phyloP scores from a whole-genome alignment of 2,329 filamentous ascomycete species.

The Ceratocystiopsis sp. region DNA sequence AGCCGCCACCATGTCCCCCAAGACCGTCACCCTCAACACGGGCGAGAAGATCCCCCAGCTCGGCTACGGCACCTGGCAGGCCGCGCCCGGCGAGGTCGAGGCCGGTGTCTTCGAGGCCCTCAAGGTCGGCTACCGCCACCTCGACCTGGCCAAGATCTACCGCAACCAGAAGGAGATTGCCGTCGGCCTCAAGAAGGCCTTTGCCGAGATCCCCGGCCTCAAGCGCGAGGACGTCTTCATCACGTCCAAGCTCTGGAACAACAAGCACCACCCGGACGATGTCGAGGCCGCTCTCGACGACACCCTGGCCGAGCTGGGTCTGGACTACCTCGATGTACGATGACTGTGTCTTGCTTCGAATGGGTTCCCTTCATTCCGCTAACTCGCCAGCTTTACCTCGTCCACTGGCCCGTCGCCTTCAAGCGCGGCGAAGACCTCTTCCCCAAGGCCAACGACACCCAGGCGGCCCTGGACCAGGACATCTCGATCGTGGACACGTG shows the following conservation, averaged over 20 bases:
- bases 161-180: constrained; percentile 46
- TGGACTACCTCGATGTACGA: constrained; percentile 24
- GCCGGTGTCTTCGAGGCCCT: constrained; percentile 46
- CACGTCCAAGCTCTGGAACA: constrained; percentile 51
- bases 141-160: constrained; percentile 23
- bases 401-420: not conserved
- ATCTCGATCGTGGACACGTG: not conserved
- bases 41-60: constrained; percentile 34
- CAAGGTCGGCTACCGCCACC: constrained; percentile 45
- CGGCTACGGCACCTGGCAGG: constrained; percentile 25
- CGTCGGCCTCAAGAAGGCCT: constrained; percentile 30
- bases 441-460: not conserved
- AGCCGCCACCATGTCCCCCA: constrained; percentile 31
- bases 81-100: constrained; percentile 17
- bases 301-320: constrained; percentile 35
- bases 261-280: constrained; percentile 45
- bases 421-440: not conserved
- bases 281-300: constrained; percentile 38
- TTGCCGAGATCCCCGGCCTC: constrained; percentile 30
- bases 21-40: constrained; percentile 41
- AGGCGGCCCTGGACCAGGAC: not conserved
- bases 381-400: too few relatives aligned
- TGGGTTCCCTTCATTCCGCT: too few relatives aligned
- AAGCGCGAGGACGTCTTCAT: constrained; percentile 40
- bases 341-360: too few relatives aligned